These are phyloP conservation scores for Aspergillus saccharolyticus DNA, from an alignment of 495 filamentous ascomycete genomes.

Conservation along the genomic window DNA sequence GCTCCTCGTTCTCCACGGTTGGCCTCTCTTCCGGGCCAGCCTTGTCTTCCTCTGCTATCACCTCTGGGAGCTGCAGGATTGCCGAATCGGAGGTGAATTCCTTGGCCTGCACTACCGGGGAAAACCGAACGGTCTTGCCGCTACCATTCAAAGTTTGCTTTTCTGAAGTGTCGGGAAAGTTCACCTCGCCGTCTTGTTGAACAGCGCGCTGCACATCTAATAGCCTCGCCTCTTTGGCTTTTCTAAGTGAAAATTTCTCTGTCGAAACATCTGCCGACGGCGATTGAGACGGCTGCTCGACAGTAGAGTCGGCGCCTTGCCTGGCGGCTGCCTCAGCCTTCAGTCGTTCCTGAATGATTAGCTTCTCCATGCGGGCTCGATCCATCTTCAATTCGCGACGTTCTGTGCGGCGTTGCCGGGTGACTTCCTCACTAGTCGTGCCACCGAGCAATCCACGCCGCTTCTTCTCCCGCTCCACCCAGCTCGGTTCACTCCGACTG, in stretches of 20 bases:
- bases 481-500: constrained; percentile 89
- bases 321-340: constrained; percentile 52
- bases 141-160: constrained; percentile 20
- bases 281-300: constrained; percentile 9
- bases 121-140: constrained; percentile 61
- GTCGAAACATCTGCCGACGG: constrained; percentile 17
- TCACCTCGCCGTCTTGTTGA: constrained; percentile 14
- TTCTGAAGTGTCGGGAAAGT: constrained; percentile 3
- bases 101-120: constrained; percentile 53
- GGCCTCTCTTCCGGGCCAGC: constrained; percentile 16
- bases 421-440: constrained; percentile 71
- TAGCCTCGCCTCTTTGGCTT: constrained; percentile 35
- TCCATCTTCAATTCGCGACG: constrained; percentile 82
- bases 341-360: constrained; percentile 69
- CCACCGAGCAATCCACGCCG: constrained; percentile 57
- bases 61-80: constrained; percentile 20
- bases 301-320: constrained; percentile 19
- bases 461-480: constrained; percentile 77
- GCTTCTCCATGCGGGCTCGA: constrained; percentile 75
- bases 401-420: constrained; percentile 70
- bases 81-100: constrained; percentile 48
- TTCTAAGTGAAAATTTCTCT: constrained; percentile 40
- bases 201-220: constrained; percentile 24
- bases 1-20: constrained; percentile 69
- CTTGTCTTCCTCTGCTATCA: constrained; percentile 23